Evolutionary conservation across 805 yeast genomes (phyloP).

Genomic region (Lachancea quebecensis): DNA sequence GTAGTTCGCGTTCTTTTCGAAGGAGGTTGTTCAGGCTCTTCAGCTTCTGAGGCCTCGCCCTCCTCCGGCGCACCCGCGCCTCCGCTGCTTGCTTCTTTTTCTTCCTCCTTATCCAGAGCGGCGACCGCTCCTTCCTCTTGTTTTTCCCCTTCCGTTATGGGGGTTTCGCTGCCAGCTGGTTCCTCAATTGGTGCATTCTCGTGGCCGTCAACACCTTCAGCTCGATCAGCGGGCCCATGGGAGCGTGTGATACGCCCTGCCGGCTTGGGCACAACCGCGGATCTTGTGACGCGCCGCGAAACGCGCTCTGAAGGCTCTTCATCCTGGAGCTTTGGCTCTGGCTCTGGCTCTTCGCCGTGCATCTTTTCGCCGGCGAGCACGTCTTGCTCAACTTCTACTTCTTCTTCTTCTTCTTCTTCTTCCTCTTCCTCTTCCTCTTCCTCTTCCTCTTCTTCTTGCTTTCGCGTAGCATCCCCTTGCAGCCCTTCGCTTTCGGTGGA

Average conservation of each 20-base stretch:
- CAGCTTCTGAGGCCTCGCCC: conserved; percentile 4
- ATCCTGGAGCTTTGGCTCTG: not conserved
- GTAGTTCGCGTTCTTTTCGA: conserved; percentile 4
- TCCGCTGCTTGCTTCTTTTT: not conserved
- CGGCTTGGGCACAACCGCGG: not conserved
- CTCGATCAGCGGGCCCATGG: not conserved
- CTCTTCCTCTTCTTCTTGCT: conserved; percentile 17
- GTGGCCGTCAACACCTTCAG: conserved; percentile 4
- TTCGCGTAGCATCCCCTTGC: too few relatives aligned
- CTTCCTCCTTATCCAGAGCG: conserved; percentile 3
- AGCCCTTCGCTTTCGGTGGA: too few relatives aligned
- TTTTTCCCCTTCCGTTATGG: conserved; percentile 8
- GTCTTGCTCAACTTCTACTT: not conserved
- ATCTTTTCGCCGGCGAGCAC: not conserved
- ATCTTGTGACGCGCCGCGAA: not conserved
- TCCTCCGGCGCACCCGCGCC: conserved; percentile 12
- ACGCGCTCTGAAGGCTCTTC: not conserved
- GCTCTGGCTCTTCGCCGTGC: conserved; percentile 4
- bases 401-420: conserved; percentile 2
- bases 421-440: conserved; percentile 21
- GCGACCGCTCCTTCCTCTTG: conserved; percentile 10
- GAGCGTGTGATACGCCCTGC: not conserved
- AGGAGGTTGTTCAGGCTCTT: not conserved
- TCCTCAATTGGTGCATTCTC: not conserved
- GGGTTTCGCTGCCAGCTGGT: not conserved